Evolutionary conservation across 805 yeast species (phyloP), one percentile per base, ranked within the genome.

Genomic region (Metschnikowia gruessii): DNA sequence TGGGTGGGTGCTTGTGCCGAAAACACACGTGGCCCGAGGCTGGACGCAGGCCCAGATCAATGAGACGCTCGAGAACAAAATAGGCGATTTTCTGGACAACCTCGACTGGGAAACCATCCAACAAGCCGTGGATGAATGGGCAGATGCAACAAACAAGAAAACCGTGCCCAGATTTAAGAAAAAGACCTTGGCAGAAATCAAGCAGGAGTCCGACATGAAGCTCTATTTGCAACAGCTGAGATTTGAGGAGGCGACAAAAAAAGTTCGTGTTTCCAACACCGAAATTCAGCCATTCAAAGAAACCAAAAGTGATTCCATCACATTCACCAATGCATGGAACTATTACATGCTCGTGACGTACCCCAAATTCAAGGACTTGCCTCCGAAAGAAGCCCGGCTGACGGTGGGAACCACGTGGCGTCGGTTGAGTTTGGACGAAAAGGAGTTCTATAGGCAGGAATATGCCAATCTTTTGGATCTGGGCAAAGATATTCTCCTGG

Each of bases 281-380:
- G 40, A 49, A 12, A 18, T 30, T 37, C 43, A 43, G 42, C 16
- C 28, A 16, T 31, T 15, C 34, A 43, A 39, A 22, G 8, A 16
- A 15, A 36, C 24, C 12, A 29, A 40, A 17, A 28, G 33, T 10
- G 53, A 49, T 38, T 30, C 61, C 33, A 47, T 68, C 28, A 61
- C 62, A 12, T 53, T 58, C 47, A 61, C 61, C 19, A 63, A 68
- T 45, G 72, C 72, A 1, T 68, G 72, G 70, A 68, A 69, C 56
- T 68, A 65, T 46, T 68, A 50, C 50, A 47, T 58, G 49, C 48
- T 59, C 26, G 21, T 55, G 24, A 54, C 40, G 30, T 59, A 56
- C 38, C 49, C 56, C 12, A 35, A 51, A 26, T 52, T 45, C 38
- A 55, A 45, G 38, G 57, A 49, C 16, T 26, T 52, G 19, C 44